Conservation (phyloP, 208 protist genomes). For the Naegleria fowleri region DNA sequence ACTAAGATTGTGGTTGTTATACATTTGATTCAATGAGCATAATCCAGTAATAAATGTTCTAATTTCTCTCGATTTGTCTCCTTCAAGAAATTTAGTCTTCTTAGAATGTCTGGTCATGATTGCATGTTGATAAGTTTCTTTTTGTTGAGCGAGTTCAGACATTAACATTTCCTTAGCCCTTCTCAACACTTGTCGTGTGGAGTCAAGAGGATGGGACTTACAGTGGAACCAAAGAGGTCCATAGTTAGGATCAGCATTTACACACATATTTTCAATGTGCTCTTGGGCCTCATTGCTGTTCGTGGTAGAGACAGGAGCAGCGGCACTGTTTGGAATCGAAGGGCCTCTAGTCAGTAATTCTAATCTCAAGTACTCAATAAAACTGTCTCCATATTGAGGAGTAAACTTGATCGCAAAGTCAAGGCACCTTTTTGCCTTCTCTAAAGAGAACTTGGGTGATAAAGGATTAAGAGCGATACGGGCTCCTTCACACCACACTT, state of each 20-base stretch:
- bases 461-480: slow-evolving; percentile 58
- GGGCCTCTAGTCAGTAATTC: slow-evolving; percentile 45
- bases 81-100: neutral
- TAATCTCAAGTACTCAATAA: slow-evolving; percentile 65
- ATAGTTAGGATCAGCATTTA: slow-evolving; percentile 74
- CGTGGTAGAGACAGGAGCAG: neutral
- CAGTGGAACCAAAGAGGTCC: slow-evolving; percentile 60
- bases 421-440: slow-evolving; percentile 55
- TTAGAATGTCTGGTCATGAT: neutral
- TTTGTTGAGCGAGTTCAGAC: neutral
- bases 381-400: slow-evolving; percentile 80
- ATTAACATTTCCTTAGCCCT: slow-evolving; percentile 17
- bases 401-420: slow-evolving; percentile 72
- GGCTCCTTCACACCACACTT: slow-evolving; percentile 79
- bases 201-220: neutral
- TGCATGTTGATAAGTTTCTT: neutral
- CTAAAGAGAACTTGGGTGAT: slow-evolving; percentile 40
- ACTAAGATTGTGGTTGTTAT: neutral
- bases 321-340: neutral
- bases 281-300: neutral
- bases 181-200: neutral
- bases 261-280: slow-evolving; percentile 46
- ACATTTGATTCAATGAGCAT: neutral
- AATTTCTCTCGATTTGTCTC: neutral
- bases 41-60: neutral